Evolutionary conservation across 1,139 yeast species (phyloP).

Genomic region (Pneumocystis sp.): DNA sequence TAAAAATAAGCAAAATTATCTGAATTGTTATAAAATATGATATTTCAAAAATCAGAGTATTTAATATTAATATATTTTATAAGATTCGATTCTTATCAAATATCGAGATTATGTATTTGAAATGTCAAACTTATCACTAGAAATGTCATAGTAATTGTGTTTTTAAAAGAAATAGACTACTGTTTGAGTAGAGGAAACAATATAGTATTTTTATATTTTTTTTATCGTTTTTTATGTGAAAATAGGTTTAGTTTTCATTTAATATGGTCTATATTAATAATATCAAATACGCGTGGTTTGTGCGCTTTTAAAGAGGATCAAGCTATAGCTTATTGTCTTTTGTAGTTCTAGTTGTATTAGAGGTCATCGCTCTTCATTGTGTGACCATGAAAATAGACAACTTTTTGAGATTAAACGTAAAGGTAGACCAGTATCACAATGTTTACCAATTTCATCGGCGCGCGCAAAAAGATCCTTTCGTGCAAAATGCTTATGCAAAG

Average conservation of each 20-base stretch:
- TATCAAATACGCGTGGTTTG: background rate
- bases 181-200: no score
- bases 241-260: background rate
- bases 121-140: no score
- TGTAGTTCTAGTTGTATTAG: slow-evolving; percentile 46
- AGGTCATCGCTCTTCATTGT: slow-evolving; percentile 88
- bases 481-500: background rate
- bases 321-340: background rate
- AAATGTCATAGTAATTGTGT: no score
- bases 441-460: slow-evolving; percentile 40
- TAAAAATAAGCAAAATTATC: no score
- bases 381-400: slow-evolving; percentile 84
- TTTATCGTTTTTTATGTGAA: background rate
- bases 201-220: background rate
- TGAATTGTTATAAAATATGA: no score
- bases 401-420: slow-evolving; percentile 86
- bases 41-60: no score
- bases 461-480: background rate
- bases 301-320: background rate
- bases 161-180: no score
- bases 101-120: no score
- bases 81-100: no score
- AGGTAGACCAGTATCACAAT: slow-evolving; percentile 89
- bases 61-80: no score
- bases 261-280: background rate